Conservation (phyloP, 805 yeast species). For the Pichia heedii region DNA sequence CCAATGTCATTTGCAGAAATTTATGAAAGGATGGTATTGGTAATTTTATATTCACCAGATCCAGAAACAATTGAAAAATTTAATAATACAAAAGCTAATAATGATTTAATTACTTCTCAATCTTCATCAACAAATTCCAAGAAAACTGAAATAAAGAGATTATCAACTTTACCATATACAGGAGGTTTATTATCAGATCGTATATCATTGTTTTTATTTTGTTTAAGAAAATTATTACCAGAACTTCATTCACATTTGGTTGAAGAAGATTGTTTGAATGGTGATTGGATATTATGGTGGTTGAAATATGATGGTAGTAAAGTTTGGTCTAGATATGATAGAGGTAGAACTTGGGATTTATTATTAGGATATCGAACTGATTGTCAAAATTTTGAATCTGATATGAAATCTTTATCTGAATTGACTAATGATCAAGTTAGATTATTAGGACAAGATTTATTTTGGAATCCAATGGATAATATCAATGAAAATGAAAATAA, state of each 20-base stretch:
- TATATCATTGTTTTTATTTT: constrained; percentile 56
- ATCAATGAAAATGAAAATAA: background rate
- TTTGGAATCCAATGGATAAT: constrained; percentile 41
- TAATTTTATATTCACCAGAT: constrained; percentile 66
- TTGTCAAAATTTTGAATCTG: constrained; percentile 17
- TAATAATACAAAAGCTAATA: background rate
- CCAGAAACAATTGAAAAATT: constrained; percentile 15
- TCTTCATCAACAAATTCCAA: background rate
- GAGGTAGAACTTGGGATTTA: constrained; percentile 88
- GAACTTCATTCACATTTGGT: constrained; percentile 67
- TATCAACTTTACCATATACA: constrained; percentile 15
- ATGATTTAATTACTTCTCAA: background rate
- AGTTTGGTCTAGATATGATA: constrained; percentile 69
- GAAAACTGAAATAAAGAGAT: constrained; percentile 18
- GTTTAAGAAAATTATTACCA: constrained; percentile 56
- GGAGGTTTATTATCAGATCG: constrained; percentile 63
- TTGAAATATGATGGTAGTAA: constrained; percentile 82
- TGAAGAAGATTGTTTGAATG: constrained; percentile 72
- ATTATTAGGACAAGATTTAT: constrained; percentile 49
- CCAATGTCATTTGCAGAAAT: constrained; percentile 53
- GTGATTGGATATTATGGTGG: constrained; percentile 95
- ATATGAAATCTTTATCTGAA: constrained; percentile 17
- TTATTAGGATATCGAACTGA: constrained; percentile 66
- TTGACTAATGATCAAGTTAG: constrained; percentile 17
- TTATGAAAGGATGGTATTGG: constrained; percentile 68